Conservation (phyloP, 768 basidiomycete species). For the Russula emetica region DNA sequence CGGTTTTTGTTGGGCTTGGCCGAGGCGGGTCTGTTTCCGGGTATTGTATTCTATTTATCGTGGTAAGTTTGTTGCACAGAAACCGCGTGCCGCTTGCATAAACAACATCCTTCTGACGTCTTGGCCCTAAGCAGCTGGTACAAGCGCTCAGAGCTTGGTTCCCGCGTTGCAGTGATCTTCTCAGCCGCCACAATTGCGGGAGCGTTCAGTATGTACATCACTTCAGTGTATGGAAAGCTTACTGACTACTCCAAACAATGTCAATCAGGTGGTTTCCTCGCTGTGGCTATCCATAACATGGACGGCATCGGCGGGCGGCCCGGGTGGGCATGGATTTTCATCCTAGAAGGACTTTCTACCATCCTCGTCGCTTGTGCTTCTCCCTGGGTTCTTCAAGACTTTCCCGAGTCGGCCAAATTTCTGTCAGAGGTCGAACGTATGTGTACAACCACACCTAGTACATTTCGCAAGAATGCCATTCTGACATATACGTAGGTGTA, state of each 20-base stretch:
- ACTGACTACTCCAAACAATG: background rate
- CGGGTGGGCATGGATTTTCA: conserved; percentile 9
- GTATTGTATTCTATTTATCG: background rate
- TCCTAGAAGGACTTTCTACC: background rate
- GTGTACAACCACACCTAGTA: background rate
- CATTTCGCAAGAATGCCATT: background rate
- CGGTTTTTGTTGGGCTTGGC: background rate
- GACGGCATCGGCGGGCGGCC: conserved; percentile 2
- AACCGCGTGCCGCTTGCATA: background rate
- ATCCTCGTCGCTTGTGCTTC: background rate
- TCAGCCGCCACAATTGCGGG: conserved; percentile 1
- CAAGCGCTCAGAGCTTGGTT: conserved; percentile 2
- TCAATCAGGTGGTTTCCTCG: background rate
- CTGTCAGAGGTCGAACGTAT: conserved; percentile 1
- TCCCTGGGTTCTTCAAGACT: conserved; percentile 5
- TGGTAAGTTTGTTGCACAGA: background rate
- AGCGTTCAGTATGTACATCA: conserved; percentile 3
- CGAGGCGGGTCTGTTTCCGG: conserved; percentile 3
- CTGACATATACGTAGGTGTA: background rate
- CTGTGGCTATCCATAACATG: conserved; percentile 5
- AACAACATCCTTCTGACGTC: background rate
- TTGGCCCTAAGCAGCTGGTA: background rate
- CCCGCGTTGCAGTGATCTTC: background rate
- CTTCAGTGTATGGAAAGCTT: background rate
- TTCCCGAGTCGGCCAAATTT: conserved; percentile 2